A percentile compares a stretch with the other conserved stretches of the same genome.
These are phyloP conservation scores for Albugo laibachii DNA, from an alignment of 352 stramenopile species.

Conservation along the genomic window DNA sequence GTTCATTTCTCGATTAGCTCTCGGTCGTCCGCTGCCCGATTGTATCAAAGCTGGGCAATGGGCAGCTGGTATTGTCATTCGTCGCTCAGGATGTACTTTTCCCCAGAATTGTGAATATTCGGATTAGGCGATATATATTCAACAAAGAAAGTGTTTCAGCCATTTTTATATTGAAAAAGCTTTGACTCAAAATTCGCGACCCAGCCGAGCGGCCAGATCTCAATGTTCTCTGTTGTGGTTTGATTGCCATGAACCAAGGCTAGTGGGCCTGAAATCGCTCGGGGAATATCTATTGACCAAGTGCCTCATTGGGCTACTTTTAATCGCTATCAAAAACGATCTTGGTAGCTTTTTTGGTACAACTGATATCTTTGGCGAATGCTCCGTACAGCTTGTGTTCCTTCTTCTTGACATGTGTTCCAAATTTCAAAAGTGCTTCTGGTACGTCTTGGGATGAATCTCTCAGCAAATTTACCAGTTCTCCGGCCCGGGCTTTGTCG, in stretches of 20 bases:
- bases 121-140: constrained; percentile 18
- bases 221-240: no score
- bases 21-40: constrained; percentile 68
- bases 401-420: constrained; percentile 99
- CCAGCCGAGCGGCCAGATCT: no score
- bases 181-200: no score
- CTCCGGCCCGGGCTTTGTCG: constrained; percentile 91
- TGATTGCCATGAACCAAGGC: no score
- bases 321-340: constrained; percentile 88
- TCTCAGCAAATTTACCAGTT: constrained; percentile 91
- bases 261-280: no score
- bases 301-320: no score
- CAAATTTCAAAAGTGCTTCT: constrained; percentile 92
- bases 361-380: constrained; percentile 86
- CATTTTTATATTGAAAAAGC: no score
- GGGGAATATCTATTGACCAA: no score
- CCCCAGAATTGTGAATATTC: constrained; percentile 83
- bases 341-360: constrained; percentile 94
- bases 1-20: constrained; percentile 89
- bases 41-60: constrained; percentile 95
- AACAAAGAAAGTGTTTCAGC: no score
- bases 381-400: constrained; percentile 98
- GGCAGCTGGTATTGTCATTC: constrained; percentile 93
- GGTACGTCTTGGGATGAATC: constrained; percentile 87
- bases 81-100: constrained; percentile 92